Conservation (phyloP, 2,329 filamentous ascomycete genomes). For the Lecanicillium sp. region DNA sequence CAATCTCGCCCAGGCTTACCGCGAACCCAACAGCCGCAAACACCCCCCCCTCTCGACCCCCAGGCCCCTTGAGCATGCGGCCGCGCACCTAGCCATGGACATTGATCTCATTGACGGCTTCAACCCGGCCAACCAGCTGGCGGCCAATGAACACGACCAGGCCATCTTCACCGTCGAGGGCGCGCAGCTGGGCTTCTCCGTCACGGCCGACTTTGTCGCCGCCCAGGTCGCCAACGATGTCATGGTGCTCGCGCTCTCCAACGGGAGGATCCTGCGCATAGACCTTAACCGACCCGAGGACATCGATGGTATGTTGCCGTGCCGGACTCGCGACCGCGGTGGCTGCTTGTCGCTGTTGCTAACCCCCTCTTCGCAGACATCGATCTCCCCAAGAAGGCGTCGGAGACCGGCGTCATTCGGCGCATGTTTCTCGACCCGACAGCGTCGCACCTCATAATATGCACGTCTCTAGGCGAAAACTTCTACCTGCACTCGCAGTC, state of each 20-base stretch:
- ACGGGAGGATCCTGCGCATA: constrained; percentile 86
- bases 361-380: constrained; percentile 60
- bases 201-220: constrained; percentile 92
- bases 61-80: constrained; percentile 1
- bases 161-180: constrained; percentile 94
- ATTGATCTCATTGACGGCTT: constrained; percentile 55
- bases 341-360: constrained; percentile 2
- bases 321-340: background rate
- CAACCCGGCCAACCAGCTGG: constrained; percentile 55
- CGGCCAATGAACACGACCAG: constrained; percentile 55
- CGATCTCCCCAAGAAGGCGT: constrained; percentile 87
- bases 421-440: constrained; percentile 97
- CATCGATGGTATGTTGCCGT: constrained; percentile 66
- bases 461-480: constrained; percentile 87
- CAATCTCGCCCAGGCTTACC: background rate
- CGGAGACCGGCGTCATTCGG: constrained; percentile 85
- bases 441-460: constrained; percentile 87
- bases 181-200: constrained; percentile 88
- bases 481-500: constrained; percentile 97
- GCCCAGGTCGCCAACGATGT: constrained; percentile 98
- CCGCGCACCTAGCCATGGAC: constrained; percentile 25
- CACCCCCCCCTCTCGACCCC: background rate
- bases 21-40: too few relatives aligned
- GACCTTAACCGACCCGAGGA: constrained; percentile 90
- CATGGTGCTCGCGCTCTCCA: constrained; percentile 83